Evolutionary conservation across 2,329 filamentous ascomycete genomes (phyloP).

Genomic region (Pseudomassariella vexata): DNA sequence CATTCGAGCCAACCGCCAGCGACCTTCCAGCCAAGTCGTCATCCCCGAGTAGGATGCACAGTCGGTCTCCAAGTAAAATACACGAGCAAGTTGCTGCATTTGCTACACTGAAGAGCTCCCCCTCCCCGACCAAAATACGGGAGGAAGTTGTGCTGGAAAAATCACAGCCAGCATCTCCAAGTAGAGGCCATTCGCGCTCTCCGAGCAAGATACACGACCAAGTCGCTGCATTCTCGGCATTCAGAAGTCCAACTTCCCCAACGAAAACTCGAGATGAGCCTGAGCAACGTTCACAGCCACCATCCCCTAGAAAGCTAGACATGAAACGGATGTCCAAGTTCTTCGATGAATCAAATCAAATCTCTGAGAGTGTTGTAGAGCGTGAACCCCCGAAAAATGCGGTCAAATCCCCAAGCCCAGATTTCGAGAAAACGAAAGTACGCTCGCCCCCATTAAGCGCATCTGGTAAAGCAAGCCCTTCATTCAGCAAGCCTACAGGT

Average conservation of each 20-base stretch:
- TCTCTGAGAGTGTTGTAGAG: constrained; percentile 15
- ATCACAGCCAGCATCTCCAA: constrained; percentile 10
- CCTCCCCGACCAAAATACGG: constrained; percentile 18
- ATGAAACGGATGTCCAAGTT: constrained; percentile 56
- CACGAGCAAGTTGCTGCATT: constrained; percentile 24
- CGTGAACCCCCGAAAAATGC: constrained; percentile 16
- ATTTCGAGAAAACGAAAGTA: too few relatives aligned
- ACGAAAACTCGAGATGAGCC: constrained; percentile 23
- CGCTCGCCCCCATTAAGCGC: too few relatives aligned
- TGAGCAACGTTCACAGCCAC: constrained; percentile 32
- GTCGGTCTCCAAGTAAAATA: constrained; percentile 15
- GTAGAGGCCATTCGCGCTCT: constrained; percentile 5
- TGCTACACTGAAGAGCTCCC: constrained; percentile 19
- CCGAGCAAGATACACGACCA: constrained; percentile 22
- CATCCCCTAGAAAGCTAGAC: constrained; percentile 53
- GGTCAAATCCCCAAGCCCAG: constrained; percentile 11
- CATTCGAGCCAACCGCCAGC: constrained; percentile 12
- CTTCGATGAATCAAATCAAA: constrained; percentile 36
- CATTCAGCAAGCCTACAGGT: constrained; percentile 21
- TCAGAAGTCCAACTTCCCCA: constrained; percentile 18
- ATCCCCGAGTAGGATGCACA: constrained; percentile 1
- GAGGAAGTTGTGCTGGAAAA: constrained; percentile 26
- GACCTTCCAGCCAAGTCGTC: constrained; percentile 15
- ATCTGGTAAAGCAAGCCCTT: constrained; percentile 18
- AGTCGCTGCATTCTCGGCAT: constrained; percentile 20